Evolutionary conservation across 2,329 filamentous ascomycete genomes (phyloP), one percentile per base, ranked within the genome.

Genomic region (Metarhizium album): DNA sequence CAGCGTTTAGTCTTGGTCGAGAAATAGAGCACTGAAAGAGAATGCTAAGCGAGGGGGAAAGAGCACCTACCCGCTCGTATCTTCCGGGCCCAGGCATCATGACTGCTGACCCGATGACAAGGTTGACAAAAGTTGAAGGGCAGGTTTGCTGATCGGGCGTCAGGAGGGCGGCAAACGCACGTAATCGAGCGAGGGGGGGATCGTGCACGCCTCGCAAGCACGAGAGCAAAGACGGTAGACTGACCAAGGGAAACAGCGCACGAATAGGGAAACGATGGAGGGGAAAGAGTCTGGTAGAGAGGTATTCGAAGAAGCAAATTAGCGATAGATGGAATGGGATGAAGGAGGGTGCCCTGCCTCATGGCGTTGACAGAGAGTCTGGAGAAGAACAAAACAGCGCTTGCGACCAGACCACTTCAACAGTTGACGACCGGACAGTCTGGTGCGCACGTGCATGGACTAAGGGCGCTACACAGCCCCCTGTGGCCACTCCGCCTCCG

Each of bases 1-100:
- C 63, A 43, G 40, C 11, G 24, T 43, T 5, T 5, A 18, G 40
- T 3, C 20, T 22, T 27, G 48, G 53, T 42, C 20, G 8, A n/a
- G 18, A 13, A 11, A 7, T 35, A 31, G 31, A 64, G 27, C 27
- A 9, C 27, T 9, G n/a, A n/a, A n/a, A n/a, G n/a, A 29, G 27
- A 9, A 29, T 8, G 11, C 27, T 29, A 29, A 9, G 27, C 9
- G 16, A n/a, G 4, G 9, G 22, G 22, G 20, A 13, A 43, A 13
- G 4, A 23, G 11, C n/a, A 43, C 74, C 54, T 70, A 82, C 79
- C 70, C 78, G 71, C 62, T 80, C 78, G 63, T 83, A 83, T 53
- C 52, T 35, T 40, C 52, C 52, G 3, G 52, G 68, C 57, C 71
- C 72, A 54, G 77, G 62, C 77, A 80, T 80, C 58, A 61, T 68